A percentile compares a stretch with the other conserved stretches of the same genome.
Conservation (phyloP, 805 yeast species). For the Metschnikowia peoriensis region DNA sequence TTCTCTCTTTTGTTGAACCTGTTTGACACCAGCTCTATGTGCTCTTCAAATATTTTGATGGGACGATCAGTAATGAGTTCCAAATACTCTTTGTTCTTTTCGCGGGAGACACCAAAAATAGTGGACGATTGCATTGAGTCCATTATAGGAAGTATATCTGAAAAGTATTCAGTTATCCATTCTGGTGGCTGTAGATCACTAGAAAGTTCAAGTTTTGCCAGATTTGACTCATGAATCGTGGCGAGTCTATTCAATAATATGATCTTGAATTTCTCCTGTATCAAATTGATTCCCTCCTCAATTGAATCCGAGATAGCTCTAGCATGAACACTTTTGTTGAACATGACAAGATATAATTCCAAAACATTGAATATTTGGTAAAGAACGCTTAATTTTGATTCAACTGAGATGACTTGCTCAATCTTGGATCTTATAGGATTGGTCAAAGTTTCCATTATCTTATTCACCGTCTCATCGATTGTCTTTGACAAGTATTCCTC, state of each 20-base stretch:
- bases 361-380: conserved; percentile 62
- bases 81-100: conserved; percentile 36
- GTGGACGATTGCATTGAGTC: conserved; percentile 36
- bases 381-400: conserved; percentile 53
- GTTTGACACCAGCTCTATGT: conserved; percentile 27
- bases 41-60: conserved; percentile 36
- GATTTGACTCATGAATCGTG: conserved; percentile 34
- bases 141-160: conserved; percentile 58
- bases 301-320: conserved; percentile 25
- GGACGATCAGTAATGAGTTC: conserved; percentile 48
- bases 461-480: conserved; percentile 41
- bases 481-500: conserved; percentile 28
- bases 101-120: conserved; percentile 41
- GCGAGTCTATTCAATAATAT: conserved; percentile 30
- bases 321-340: conserved; percentile 37
- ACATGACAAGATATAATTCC: conserved; percentile 70
- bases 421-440: conserved; percentile 61
- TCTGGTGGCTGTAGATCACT: conserved; percentile 78
- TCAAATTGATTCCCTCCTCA: conserved; percentile 22
- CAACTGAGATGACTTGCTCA: conserved; percentile 68
- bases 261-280: conserved; percentile 27
- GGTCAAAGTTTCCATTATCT: conserved; percentile 52
- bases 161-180: conserved; percentile 69
- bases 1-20: conserved; percentile 31
- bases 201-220: conserved; percentile 40